Evolutionary conservation across 176 grass and related monocot species (phyloP).

Genomic region (Raddia guianensis): DNA sequence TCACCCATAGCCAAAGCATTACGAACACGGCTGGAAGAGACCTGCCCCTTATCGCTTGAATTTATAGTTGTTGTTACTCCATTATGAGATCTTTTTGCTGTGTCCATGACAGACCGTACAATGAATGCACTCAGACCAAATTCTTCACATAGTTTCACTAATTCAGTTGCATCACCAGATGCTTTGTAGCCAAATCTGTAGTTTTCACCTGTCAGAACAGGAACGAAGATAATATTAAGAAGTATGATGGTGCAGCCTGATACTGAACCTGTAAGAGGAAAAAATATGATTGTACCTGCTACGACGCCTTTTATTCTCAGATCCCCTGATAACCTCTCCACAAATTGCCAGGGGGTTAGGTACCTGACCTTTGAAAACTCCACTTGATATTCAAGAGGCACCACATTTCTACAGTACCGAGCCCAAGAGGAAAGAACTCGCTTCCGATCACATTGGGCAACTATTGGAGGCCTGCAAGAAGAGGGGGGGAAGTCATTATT

Average conservation of each 20-base stretch:
- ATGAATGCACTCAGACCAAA: conserved; percentile 59
- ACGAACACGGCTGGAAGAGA: conserved; percentile 85
- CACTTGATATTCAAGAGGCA: conserved; percentile 79
- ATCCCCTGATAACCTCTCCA: conserved; percentile 91
- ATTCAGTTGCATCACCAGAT: conserved; percentile 77
- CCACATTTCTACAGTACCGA: conserved; percentile 58
- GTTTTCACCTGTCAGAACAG: conserved; percentile 72
- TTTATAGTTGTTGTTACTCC: conserved; percentile 50
- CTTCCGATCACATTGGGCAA: conserved; percentile 81
- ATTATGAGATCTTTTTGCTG: conserved; percentile 49
- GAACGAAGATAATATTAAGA: conserved; percentile 31
- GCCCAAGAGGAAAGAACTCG: conserved; percentile 89
- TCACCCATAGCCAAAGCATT: conserved; percentile 71
- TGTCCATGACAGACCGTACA: conserved; percentile 57
- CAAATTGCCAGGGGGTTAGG: conserved; percentile 88
- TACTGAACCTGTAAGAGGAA: conserved; percentile 32
- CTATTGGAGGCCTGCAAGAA: conserved; percentile 74
- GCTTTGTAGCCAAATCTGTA: conserved; percentile 99
- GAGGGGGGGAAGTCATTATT: background rate
- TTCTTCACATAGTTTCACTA: conserved; percentile 56
- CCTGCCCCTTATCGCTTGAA: conserved; percentile 82
- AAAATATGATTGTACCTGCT: conserved; percentile 66
- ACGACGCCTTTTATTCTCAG: conserved; percentile 80
- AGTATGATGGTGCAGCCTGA: background rate
- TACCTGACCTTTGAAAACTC: conserved; percentile 76